Base-by-base conservation (phyloP, 345 rosid genomes). In the Chamaenerion angustifolium region DNA sequence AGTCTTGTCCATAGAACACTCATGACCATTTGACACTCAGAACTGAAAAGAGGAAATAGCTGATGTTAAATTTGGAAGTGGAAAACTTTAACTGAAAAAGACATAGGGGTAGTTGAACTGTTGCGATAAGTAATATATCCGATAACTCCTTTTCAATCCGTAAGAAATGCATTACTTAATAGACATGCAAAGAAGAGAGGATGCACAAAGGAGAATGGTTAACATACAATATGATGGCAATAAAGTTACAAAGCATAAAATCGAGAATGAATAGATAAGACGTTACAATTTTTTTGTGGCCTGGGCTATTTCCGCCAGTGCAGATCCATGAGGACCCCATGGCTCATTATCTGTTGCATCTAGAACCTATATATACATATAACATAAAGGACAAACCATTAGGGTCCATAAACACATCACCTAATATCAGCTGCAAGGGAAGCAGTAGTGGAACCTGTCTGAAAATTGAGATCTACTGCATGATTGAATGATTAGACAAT, bases 331-430 rank as follows among this genome's bases (percentile, higher is more conserved):
- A 19, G 96, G 99, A 66, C 96, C 99, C 99, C 99, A 93, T 54
- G 96, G 99, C 52, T 83, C 99, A 62, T 85, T 72, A 71, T 93
- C 95, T 16, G 95, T 93, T n/a, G 99, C 95, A 80, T 92, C 98
- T 71, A 92, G 59, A 54, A 80, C 98, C 98, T 92, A 71, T 43
- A 64, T 46, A 52, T 52, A 56, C 46, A 64, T 56, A 13, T 3
- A 51, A 40, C 47, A 40, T 53, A 27, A 31, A n/a, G 21, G 10
- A 25, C 13, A 50, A 14, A 6, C 37, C 37, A 31, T 31, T 31
- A 31, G 37, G 37, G 40, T 14, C 42, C 35, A 35, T 15, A 31
- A 31, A 15, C 15, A 12, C 14, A 50, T 50, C 51, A 46, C 50
- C 31, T 16, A 18, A 3, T 11, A 18, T 16, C 19, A 17, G 12